Evolutionary conservation across 1,139 yeast genomes (phyloP).

Genomic region (Saccharomyces hybrid): DNA sequence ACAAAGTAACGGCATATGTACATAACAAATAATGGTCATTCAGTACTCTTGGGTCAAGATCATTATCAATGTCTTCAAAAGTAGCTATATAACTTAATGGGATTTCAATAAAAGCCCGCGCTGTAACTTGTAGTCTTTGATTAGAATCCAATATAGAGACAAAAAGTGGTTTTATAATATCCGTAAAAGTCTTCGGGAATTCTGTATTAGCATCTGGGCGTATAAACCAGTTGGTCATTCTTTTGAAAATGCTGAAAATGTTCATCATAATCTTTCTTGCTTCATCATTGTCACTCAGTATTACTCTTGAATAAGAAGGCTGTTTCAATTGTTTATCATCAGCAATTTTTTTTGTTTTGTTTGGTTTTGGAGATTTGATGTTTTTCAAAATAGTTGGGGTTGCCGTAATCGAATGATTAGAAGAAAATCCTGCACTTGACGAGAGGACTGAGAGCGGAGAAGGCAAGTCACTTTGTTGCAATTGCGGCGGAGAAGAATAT

Average conservation of each 20-base stretch:
- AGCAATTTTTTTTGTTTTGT: constrained; percentile 19
- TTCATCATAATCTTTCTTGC: constrained; percentile 28
- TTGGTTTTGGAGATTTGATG: constrained; percentile 17
- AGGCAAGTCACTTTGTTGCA: not conserved
- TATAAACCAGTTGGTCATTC: constrained; percentile 24
- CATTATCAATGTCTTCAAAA: constrained; percentile 7
- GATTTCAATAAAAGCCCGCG: constrained; percentile 16
- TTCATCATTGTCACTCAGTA: constrained; percentile 15
- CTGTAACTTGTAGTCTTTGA: constrained; percentile 14
- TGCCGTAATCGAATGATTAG: constrained; percentile 1
- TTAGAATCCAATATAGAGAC: constrained; percentile 20
- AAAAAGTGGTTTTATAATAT: constrained; percentile 21
- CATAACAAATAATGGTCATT: constrained; percentile 20
- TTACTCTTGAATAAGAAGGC: not conserved
- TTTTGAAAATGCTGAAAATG: constrained; percentile 27
- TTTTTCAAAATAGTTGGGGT: constrained; percentile 6
- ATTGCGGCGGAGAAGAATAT: not conserved
- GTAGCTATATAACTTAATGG: constrained; percentile 14
- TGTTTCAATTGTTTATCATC: constrained; percentile 16
- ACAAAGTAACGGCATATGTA: constrained; percentile 24
- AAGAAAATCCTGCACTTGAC: not conserved
- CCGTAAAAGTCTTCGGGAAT: constrained; percentile 15
- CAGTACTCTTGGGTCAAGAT: constrained; percentile 7
- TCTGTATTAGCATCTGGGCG: constrained; percentile 12
- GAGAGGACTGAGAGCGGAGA: not conserved